Conservation (phyloP, 805 yeast species). For the Barnettozyma vustinii region DNA sequence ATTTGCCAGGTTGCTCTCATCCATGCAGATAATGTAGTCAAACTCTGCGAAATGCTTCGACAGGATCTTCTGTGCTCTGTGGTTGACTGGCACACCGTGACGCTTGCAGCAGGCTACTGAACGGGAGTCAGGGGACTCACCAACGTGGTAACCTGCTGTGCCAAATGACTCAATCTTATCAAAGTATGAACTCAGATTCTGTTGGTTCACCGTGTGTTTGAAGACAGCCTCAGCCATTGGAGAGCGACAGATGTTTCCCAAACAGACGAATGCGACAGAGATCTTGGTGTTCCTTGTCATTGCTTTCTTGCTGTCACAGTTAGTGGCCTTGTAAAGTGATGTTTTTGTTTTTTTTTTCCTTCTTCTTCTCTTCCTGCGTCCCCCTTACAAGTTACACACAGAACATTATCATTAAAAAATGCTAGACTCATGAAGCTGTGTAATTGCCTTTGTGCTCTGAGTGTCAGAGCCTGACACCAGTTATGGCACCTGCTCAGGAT, state of each 20-base stretch:
- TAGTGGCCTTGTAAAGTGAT: background rate
- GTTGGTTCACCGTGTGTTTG: slow-evolving; percentile 51
- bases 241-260: slow-evolving; percentile 91
- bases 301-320: background rate
- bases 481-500: no score
- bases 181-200: slow-evolving; percentile 41
- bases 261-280: slow-evolving; percentile 83
- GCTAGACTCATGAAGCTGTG: no score
- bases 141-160: slow-evolving; percentile 78
- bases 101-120: slow-evolving; percentile 60
- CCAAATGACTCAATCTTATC: slow-evolving; percentile 78
- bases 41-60: slow-evolving; percentile 47
- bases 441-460: no score
- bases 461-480: no score
- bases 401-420: no score
- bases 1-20: slow-evolving; percentile 50
- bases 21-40: slow-evolving; percentile 71
- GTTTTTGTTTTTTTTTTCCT: background rate
- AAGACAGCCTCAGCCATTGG: slow-evolving; percentile 98
- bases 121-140: slow-evolving; percentile 76
- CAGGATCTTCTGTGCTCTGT: slow-evolving; percentile 65
- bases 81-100: slow-evolving; percentile 71
- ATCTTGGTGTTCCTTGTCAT: slow-evolving; percentile 14
- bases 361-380: no score
- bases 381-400: no score